Evolutionary conservation across 1,139 yeast species (phyloP), one percentile per base, ranked within the genome.

Genomic region (Ogataea hybrid): DNA sequence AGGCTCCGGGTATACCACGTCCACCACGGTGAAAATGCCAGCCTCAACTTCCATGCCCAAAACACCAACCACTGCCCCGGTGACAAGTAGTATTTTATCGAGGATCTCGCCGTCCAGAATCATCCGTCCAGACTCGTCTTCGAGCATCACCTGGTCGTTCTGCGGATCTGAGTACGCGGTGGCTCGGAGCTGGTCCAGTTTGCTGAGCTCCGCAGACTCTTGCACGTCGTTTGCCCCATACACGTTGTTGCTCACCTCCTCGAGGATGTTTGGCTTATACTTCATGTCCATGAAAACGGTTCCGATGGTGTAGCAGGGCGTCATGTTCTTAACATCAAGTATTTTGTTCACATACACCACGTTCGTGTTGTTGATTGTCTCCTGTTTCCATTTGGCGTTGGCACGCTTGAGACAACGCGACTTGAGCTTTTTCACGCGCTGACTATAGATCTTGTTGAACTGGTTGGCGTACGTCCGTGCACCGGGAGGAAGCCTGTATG

Each of bases 81-180:
- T 90, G 0, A 90, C 95, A 28, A 92, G 68, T 3, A 74, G 63
- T 38, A 81, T 67, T 25, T 57, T 54, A 5, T 57, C 61, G 3
- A 63, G 25, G 15, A 74, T 69, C 27, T 79, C 83, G 25, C 95
- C 95, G 37, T 77, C 79, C 25, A 92, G 67, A 22, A 79, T 63
- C 9, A 95, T 83, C 37, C 99, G 70, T 5, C 99, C 98, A 39
- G 92, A 81, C 58, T 90, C 97, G 63, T 94, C 98, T 62, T 92
- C 98, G 34, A 94, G 62, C 82, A 83, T 78, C 17, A 86, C 56
- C 46, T 70, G 73, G 53, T 81, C 87, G 16, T 79, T 69, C 1
- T 72, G 76, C 0, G 78, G 72, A 48, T 75, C 84, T 21, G 73
- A 67, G 48, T 80, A 81, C 23, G 73, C 65, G 15, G 63, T 41